Conservation (phyloP, 768 basidiomycete species). For the Pleurotus citrinopileatus region DNA sequence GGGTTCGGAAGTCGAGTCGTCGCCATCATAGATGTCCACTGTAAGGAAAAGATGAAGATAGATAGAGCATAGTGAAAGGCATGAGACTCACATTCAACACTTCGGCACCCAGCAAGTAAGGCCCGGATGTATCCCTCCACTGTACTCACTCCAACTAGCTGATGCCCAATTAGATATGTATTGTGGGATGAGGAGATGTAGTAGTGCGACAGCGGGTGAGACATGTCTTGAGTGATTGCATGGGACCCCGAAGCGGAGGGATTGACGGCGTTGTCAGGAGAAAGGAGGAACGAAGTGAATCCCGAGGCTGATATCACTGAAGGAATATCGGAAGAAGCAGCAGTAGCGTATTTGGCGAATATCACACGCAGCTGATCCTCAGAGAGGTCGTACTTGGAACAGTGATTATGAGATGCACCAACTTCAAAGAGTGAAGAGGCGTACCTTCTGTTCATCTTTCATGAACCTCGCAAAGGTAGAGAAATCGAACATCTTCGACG, state of each 20-base stretch:
- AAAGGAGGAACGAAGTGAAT: slow-evolving; percentile 79
- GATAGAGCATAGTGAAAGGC: too few relatives aligned
- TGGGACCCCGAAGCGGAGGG: slow-evolving; percentile 34
- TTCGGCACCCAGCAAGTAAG: slow-evolving; percentile 81
- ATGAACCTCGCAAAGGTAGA: slow-evolving; percentile 42
- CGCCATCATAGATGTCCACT: too few relatives aligned
- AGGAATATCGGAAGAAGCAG: slow-evolving; percentile 3
- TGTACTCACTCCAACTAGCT: slow-evolving; percentile 74
- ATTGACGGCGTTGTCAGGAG: slow-evolving; percentile 65
- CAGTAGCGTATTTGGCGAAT: slow-evolving; percentile 32
- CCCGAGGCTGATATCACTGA: slow-evolving; percentile 48
- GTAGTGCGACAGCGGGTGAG: slow-evolving; percentile 81
- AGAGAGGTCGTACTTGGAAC: slow-evolving; percentile 31
- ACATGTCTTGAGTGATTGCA: slow-evolving; percentile 77
- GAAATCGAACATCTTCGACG: slow-evolving; percentile 36
- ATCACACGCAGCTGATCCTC: slow-evolving; percentile 28
- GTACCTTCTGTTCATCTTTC: slow-evolving; percentile 39
- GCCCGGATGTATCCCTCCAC: slow-evolving; percentile 90
- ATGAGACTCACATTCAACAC: slow-evolving; percentile 73
- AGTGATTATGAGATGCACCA: not conserved
- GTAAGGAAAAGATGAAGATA: too few relatives aligned
- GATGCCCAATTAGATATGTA: slow-evolving; percentile 77
- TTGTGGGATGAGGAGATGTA: slow-evolving; percentile 93
- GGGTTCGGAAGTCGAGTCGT: slow-evolving; percentile 83
- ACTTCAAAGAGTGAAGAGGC: slow-evolving; percentile 1